A percentile compares a stretch with the other conserved stretches of the same genome.
These are phyloP conservation scores for Nicotiana noctiflora DNA, from an alignment of 257 asterid species.

Conservation along the genomic window DNA sequence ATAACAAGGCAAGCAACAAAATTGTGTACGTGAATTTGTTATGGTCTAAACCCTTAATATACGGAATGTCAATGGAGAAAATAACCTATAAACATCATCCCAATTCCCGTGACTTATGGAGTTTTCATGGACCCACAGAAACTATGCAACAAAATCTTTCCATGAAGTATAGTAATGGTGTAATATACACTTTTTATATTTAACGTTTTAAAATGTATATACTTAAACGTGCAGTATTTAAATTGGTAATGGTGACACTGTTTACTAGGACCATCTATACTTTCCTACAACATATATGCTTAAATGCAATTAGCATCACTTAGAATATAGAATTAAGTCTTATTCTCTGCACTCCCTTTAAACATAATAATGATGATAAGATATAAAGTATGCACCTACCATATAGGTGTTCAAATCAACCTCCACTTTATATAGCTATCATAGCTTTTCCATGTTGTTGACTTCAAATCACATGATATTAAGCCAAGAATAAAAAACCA, in stretches of 20 bases:
- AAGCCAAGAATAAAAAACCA: no score
- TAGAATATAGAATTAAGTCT: no score
- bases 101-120: constrained; percentile 21
- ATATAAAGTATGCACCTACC: no score
- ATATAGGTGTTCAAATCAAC: no score
- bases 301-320: no score
- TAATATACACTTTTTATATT: neutral
- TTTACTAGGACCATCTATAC: constrained; percentile 44
- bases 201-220: neutral
- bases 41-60: constrained; percentile 14
- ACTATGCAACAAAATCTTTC: constrained; percentile 13
- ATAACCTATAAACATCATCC: constrained; percentile 13
- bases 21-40: neutral
- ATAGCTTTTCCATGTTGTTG: no score
- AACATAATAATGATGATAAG: no score
- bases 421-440: no score
- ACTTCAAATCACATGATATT: no score
- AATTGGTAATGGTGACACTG: neutral
- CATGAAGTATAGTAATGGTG: neutral
- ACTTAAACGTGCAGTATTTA: neutral
- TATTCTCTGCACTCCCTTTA: no score
- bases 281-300: neutral
- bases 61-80: constrained; percentile 4
- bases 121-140: constrained; percentile 25
- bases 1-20: no score